These are phyloP conservation scores for Torulaspora franciscae DNA, from an alignment of 805 yeast genomes.

Conservation along the genomic window DNA sequence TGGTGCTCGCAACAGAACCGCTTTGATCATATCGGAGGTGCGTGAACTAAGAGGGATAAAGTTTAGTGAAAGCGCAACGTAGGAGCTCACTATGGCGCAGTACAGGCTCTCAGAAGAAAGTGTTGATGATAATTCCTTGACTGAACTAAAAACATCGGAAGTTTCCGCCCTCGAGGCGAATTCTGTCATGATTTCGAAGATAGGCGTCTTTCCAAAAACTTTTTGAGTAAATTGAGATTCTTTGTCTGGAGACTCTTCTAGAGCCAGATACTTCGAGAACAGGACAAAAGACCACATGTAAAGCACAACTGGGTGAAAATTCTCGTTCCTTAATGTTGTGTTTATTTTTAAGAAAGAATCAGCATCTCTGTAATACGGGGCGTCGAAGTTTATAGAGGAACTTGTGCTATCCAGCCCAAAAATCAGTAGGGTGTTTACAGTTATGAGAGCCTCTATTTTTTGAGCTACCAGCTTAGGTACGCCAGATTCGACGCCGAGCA, in stretches of 20 bases:
- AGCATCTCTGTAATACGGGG: constrained; percentile 42
- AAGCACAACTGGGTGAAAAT: constrained; percentile 45
- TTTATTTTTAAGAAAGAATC: constrained; percentile 40
- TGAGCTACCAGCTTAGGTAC: constrained; percentile 18
- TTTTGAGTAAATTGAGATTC: constrained; percentile 15
- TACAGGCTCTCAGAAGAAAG: constrained; percentile 49
- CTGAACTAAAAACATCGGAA: constrained; percentile 44
- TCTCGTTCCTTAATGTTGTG: constrained; percentile 35
- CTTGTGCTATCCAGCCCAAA: constrained; percentile 53
- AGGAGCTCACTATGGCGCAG: constrained; percentile 41
- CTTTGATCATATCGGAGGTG: constrained; percentile 32
- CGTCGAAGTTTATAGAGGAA: constrained; percentile 38
- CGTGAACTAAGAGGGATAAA: constrained; percentile 44
- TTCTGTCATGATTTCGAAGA: constrained; percentile 15
- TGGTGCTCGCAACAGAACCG: constrained; percentile 34
- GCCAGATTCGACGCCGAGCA: constrained; percentile 9
- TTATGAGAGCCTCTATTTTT: constrained; percentile 43
- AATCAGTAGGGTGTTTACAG: constrained; percentile 48
- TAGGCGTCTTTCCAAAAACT: constrained; percentile 13
- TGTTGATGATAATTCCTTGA: constrained; percentile 40
- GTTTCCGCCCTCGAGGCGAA: constrained; percentile 40
- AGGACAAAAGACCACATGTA: constrained; percentile 65
- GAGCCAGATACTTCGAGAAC: constrained; percentile 45
- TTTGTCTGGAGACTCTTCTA: constrained; percentile 38
- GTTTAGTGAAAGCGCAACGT: constrained; percentile 36